A percentile compares a stretch with the other conserved stretches of the same genome.
Evolutionary conservation across 805 yeast genomes (phyloP).

Genomic region (Candida yuanshanica): DNA sequence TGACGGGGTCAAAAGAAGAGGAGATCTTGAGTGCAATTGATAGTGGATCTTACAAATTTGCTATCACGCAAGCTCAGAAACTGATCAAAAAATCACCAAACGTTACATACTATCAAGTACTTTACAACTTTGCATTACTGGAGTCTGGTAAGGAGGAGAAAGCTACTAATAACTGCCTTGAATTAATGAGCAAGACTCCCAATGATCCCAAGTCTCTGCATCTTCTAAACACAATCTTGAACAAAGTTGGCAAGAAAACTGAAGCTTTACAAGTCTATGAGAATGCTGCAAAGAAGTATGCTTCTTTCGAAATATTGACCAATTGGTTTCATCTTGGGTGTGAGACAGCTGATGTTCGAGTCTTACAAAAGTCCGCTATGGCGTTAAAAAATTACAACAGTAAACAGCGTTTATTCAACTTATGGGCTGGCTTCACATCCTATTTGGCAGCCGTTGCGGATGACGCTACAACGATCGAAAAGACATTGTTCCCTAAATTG

Average conservation of each 20-base stretch:
- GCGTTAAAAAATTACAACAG: constrained; percentile 32
- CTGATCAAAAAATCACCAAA: constrained; percentile 53
- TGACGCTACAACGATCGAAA: constrained; percentile 38
- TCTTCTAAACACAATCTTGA: constrained; percentile 41
- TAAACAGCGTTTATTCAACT: constrained; percentile 30
- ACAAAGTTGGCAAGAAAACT: constrained; percentile 28
- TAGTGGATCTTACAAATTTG: constrained; percentile 47
- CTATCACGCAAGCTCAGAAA: constrained; percentile 41
- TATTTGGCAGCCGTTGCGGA: constrained; percentile 33
- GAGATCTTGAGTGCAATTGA: constrained; percentile 40
- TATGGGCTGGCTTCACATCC: constrained; percentile 55
- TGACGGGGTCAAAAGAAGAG: constrained; percentile 27
- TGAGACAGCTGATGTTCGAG: constrained; percentile 39
- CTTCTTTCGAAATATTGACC: constrained; percentile 39
- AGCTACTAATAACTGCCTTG: constrained; percentile 16
- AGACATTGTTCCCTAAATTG: constrained; percentile 48
- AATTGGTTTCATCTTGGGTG: constrained; percentile 56
- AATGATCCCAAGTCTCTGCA: constrained; percentile 50
- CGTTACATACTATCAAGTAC: constrained; percentile 41
- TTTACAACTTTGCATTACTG: constrained; percentile 26
- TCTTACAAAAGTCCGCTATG: constrained; percentile 51
- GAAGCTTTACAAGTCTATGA: constrained; percentile 50
- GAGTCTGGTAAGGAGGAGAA: constrained; percentile 28
- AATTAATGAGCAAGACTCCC: constrained; percentile 33
- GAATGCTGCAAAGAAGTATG: constrained; percentile 51